A percentile compares a stretch with the other conserved stretches of the same genome.
Evolutionary conservation across 768 basidiomycete genomes (phyloP).

Genomic region (Filobasidium floriforme): DNA sequence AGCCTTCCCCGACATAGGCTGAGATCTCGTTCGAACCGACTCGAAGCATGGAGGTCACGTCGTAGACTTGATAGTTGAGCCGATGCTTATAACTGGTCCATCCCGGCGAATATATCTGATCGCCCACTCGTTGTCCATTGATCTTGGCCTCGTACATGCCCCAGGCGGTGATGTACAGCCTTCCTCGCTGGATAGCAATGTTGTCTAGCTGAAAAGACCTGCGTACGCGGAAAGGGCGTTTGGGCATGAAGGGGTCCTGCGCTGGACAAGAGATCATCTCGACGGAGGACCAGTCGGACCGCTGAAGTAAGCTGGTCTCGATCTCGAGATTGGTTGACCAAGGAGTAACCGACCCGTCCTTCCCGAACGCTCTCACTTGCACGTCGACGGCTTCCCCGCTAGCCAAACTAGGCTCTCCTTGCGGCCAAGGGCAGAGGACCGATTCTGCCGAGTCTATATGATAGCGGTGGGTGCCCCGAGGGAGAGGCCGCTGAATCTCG

Average conservation of each 20-base stretch:
- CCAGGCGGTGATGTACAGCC: conserved; percentile 36
- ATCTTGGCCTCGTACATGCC: conserved; percentile 35
- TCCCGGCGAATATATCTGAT: conserved; percentile 36
- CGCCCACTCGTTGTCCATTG: conserved; percentile 37
- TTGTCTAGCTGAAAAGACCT: neutral
- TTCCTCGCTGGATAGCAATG: too few relatives aligned
- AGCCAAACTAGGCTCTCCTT: conserved; percentile 20
- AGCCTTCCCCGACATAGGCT: conserved; percentile 24
- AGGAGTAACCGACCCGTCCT: conserved; percentile 18
- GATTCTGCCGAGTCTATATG: neutral
- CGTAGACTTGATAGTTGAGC: conserved; percentile 35
- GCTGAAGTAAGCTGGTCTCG: conserved; percentile 28
- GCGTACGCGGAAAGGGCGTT: conserved; percentile 27
- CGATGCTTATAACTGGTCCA: conserved; percentile 35
- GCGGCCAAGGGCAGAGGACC: conserved; percentile 39
- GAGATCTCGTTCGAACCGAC: conserved; percentile 28
- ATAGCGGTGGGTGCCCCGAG: neutral
- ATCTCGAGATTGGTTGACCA: conserved; percentile 27
- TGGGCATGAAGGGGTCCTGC: conserved; percentile 6
- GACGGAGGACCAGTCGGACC: conserved; percentile 30
- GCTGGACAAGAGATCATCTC: neutral
- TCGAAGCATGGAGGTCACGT: conserved; percentile 23
- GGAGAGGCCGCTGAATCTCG: neutral
- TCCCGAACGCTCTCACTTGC: conserved; percentile 22
- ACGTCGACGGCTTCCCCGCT: conserved; percentile 28